Evolutionary conservation across 345 rosid genomes (phyloP), one percentile per base, ranked within the genome.

Genomic region (Bretschneidera sinensis): DNA sequence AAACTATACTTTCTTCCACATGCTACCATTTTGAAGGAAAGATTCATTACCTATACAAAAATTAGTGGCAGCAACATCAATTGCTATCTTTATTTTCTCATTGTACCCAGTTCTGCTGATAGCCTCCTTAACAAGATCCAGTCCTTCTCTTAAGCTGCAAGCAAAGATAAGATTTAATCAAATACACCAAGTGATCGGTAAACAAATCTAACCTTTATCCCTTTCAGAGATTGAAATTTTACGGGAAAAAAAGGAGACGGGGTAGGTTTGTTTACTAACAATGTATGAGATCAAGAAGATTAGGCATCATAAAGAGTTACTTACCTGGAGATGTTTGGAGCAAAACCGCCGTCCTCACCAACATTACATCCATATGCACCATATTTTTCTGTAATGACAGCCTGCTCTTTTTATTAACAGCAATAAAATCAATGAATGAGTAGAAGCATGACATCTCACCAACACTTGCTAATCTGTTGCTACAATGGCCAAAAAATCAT

Each of bases 291-390:
- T 33, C 10, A 67, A 51, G 47, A 69, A 61, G 20, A 61, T 51
- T 39, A 59, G 68, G 67, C 55, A 68, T 62, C 59, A 63, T 48
- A 54, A 34, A 48, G 39, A 34, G 50, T 59, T 25, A 63, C 77
- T 67, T 66, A 81, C 99, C 95, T 90, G 45, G 92, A 86, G 59
- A 94, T 82, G 73, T 88, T 82, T 39, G 99, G 99, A 76, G 89
- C 81, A 73, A 94, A 83, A 65, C 99, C 99, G 72, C 99, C 97
- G 79, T 83, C 95, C 65, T 86, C 95, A 67, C 95, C 95, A 73
- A 81, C 91, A 78, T 83, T 90, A 73, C 97, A 90, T 65, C 82
- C 97, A 70, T 68, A 72, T 18, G 64, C 70, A 72, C 88, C 95
- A 71, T 79, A 77, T 76, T 81, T 94, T 83, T 94, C 96, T 48